These are phyloP conservation scores for Botrytis cinerea DNA, from an alignment of 2,329 filamentous ascomycete species.

Conservation along the genomic window DNA sequence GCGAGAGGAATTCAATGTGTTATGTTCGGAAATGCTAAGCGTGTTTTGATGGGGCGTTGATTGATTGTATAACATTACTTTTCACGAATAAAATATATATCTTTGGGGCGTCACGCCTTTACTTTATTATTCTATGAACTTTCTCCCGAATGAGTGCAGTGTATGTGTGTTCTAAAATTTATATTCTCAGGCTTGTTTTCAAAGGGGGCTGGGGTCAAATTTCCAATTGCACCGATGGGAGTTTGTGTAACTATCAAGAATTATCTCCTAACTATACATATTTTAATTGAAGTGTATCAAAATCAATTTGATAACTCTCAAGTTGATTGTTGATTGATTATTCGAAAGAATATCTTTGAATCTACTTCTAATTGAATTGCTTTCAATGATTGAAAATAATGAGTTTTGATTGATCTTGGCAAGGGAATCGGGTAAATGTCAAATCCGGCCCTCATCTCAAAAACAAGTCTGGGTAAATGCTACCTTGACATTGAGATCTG, in stretches of 20 bases:
- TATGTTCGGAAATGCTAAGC: neutral
- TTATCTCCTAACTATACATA: neutral
- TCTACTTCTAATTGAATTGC: neutral
- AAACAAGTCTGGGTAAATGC: neutral
- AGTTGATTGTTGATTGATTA: neutral
- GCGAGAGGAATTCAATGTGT: neutral
- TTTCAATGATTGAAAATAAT: too few species aligned
- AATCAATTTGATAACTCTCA: neutral
- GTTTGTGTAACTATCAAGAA: neutral
- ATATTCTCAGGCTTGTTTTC: neutral
- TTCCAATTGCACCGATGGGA: neutral
- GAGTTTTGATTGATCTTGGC: neutral
- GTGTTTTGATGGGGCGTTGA: neutral
- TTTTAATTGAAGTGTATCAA: neutral
- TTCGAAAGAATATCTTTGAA: neutral
- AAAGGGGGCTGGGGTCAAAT: neutral
- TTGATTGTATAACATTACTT: neutral
- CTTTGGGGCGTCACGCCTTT: neutral
- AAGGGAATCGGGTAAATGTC: neutral
- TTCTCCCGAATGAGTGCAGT: neutral
- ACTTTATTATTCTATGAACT: neutral
- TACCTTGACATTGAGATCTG: neutral
- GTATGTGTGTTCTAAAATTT: neutral
- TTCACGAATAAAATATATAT: constrained; percentile 6
- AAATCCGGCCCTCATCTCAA: neutral